Conservation (phyloP, 495 filamentous ascomycete genomes). For the Aspergillus coremiiformis region DNA sequence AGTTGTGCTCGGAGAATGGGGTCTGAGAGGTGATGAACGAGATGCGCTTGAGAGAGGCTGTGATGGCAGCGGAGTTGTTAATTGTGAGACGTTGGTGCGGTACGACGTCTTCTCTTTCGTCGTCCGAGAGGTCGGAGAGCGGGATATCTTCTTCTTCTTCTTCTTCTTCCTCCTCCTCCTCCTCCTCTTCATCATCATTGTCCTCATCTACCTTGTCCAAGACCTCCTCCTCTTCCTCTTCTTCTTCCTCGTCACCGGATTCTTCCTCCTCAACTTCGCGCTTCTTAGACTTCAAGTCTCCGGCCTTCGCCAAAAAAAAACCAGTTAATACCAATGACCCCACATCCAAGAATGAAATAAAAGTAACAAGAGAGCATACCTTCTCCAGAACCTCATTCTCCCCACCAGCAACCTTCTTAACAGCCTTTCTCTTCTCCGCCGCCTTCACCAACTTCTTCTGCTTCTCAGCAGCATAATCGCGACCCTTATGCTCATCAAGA, state of each 20-base stretch:
- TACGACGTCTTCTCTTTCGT: conserved; percentile 76
- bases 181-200: conserved; percentile 28
- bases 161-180: conserved; percentile 40
- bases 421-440: conserved; percentile 46
- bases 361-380: conserved; percentile 3
- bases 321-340: conserved; percentile 3
- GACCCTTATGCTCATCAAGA: conserved; percentile 58
- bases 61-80: conserved; percentile 88
- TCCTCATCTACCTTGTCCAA: conserved; percentile 24
- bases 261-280: conserved; percentile 20
- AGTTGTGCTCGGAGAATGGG: conserved; percentile 60
- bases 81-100: conserved; percentile 91
- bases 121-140: conserved; percentile 73
- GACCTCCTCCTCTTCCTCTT: conserved; percentile 20
- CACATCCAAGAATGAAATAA: background rate
- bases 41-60: conserved; percentile 69
- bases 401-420: conserved; percentile 30
- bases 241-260: conserved; percentile 18
- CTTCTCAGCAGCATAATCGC: conserved; percentile 60
- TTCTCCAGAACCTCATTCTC: conserved; percentile 20
- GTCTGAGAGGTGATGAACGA: conserved; percentile 50
- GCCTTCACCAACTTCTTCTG: conserved; percentile 53
- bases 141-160: conserved; percentile 61
- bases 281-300: conserved; percentile 10
- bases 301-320: background rate